Base-by-base conservation (phyloP, 805 yeast species). In the Starmera quercuum region DNA sequence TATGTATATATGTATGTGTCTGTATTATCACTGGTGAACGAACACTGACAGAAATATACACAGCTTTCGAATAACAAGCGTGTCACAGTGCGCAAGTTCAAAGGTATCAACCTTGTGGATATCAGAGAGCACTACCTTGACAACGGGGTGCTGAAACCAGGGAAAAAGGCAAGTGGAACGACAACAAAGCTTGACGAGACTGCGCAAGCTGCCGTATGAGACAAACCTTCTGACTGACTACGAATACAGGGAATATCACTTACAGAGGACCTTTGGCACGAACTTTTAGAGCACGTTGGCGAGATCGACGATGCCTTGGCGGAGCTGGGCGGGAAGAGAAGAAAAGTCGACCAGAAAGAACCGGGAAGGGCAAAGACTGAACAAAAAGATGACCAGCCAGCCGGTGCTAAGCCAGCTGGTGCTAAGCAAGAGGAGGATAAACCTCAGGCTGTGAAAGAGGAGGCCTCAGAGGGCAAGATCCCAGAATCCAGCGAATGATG, bases 101-200 rank as follows among this genome's bases (percentile, higher is more conserved):
- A 82, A 35, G 77, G 78, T 33, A 61, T 63, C 36, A 72, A 71
- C 22, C 60, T 87, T 43, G 75, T 90, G 11, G 95, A 88, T 48
- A 83, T 88, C 34, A 71, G 97, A 38, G 96, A 88, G 53, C 86
- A 66, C 59, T 88, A 85, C 55, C 66, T 65, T 33, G 73, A 65
- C n/a, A 59, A 63, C 8, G 80, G 80, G 6, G 79, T 76, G 39
- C 65, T 69, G 61, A 68, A 68, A 39, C 97, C 97, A 0, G 95
- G 95, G 1, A 80, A 76, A 50, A 88, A 88, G 58, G 80, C 61
- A 40, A 33, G 62, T 42, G n/a, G 4, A 17, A 12, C 7, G 12
- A 9, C 7, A 24, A n/a, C 13, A 12, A 8, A n/a, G 14, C 17
- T n/a, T n/a, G 7, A 13, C 7, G 12, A 25, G 20, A 6, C 26